phyloP scores from a whole-genome alignment of 257 asterid genomes.

The Fraxinus pennsylvanica region DNA sequence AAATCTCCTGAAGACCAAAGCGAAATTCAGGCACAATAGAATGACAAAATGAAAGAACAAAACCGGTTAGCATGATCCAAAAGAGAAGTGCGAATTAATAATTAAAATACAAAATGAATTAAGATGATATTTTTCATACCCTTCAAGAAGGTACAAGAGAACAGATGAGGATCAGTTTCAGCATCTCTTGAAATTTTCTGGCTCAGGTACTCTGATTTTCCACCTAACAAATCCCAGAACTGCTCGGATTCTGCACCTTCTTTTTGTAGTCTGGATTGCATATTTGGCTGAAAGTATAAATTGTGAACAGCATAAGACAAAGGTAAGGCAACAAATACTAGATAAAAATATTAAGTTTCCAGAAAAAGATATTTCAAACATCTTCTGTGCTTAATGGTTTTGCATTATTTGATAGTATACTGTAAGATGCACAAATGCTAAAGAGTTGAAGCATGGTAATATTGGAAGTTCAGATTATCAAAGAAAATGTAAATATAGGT shows the following conservation, averaged over 20 bases:
- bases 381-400: background rate
- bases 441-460: background rate
- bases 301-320: conserved; percentile 16
- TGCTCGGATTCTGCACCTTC: conserved; percentile 97
- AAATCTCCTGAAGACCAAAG: conserved; percentile 70
- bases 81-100: background rate
- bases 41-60: conserved; percentile 27
- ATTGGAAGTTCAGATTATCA: background rate
- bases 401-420: background rate
- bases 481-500: background rate
- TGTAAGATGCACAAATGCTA: conserved; percentile 3
- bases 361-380: background rate
- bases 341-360: background rate
- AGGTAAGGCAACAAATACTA: background rate
- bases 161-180: conserved; percentile 89
- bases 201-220: conserved; percentile 95
- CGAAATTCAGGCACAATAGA: conserved; percentile 35
- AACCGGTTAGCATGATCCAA: conserved; percentile 38
- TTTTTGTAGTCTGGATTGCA: conserved; percentile 80
- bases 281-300: conserved; percentile 71
- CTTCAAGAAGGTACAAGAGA: conserved; percentile 74
- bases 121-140: conserved; percentile 42
- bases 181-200: conserved; percentile 78
- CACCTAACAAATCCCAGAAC: conserved; percentile 93
- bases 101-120: conserved; percentile 17